A percentile compares a stretch with the other conserved stretches of the same genome.
Evolutionary conservation across 2,329 filamentous ascomycete genomes (phyloP).

Genomic region (Periconia macrospinosa): DNA sequence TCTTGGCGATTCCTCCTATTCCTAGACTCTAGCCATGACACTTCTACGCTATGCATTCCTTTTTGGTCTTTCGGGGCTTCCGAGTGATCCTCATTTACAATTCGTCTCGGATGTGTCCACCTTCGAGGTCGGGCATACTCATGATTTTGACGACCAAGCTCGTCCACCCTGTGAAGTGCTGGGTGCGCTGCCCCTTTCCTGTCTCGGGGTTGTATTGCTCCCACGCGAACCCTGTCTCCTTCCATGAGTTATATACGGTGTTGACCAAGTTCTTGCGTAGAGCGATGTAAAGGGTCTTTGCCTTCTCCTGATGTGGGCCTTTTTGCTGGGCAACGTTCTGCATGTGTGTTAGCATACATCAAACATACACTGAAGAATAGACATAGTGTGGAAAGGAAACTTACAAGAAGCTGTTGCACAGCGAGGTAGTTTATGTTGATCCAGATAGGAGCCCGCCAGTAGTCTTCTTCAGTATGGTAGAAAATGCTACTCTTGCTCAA

Average conservation of each 20-base stretch:
- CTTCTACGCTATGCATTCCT: too few relatives aligned
- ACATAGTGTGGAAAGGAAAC: slow-evolving; percentile 2
- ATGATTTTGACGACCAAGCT: slow-evolving; percentile 97
- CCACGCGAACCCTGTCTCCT: slow-evolving; percentile 93
- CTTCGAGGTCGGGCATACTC: slow-evolving; percentile 76
- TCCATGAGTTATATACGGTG: slow-evolving; percentile 86
- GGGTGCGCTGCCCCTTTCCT: slow-evolving; percentile 88
- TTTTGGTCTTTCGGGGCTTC: too few relatives aligned
- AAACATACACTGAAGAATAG: background rate
- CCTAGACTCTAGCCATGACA: too few relatives aligned
- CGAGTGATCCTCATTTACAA: slow-evolving; percentile 16
- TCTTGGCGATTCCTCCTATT: background rate
- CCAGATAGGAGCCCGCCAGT: slow-evolving; percentile 96
- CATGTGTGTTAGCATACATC: slow-evolving; percentile 13
- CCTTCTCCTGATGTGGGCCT: slow-evolving; percentile 70
- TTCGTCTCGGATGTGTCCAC: slow-evolving; percentile 30
- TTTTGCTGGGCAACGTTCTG: slow-evolving; percentile 65
- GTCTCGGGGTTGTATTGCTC: slow-evolving; percentile 97
- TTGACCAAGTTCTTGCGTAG: slow-evolving; percentile 84
- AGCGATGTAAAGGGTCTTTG: slow-evolving; percentile 72
- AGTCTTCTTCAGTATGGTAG: slow-evolving; percentile 92
- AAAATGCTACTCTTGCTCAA: slow-evolving; percentile 80
- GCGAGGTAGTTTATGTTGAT: slow-evolving; percentile 96
- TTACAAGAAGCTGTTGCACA: slow-evolving; percentile 71
- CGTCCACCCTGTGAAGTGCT: slow-evolving; percentile 99